phyloP scores from a whole-genome alignment of 257 asterid species.

The Forsythia suspensa region DNA sequence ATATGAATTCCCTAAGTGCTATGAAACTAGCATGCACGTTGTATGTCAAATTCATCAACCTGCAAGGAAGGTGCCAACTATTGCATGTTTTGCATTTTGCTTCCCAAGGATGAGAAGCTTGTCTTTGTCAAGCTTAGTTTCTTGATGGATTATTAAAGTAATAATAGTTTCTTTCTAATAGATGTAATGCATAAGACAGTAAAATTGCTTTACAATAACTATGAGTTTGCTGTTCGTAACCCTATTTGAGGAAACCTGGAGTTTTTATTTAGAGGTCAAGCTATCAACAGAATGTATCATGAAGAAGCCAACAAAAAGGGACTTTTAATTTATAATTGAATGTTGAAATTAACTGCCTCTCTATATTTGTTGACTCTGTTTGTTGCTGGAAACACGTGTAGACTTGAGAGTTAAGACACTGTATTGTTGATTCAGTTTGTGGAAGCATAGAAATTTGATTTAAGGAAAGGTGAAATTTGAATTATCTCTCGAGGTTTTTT shows the following conservation, averaged over 20 bases:
- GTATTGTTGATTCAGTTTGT: slow-evolving; percentile 4
- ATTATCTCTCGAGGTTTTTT: background rate
- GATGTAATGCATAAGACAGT: background rate
- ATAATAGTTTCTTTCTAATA: slow-evolving; percentile 7
- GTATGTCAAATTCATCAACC: slow-evolving; percentile 2
- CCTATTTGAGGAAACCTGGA: background rate
- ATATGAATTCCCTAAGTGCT: slow-evolving; percentile 1
- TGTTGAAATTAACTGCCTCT: slow-evolving; percentile 6
- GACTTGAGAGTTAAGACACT: background rate
- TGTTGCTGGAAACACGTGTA: background rate
- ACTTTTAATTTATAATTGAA: background rate
- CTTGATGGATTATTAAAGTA: background rate
- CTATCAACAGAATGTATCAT: slow-evolving; percentile 12
- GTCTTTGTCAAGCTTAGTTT: background rate
- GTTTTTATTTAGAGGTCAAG: slow-evolving; percentile 2
- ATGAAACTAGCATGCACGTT: background rate
- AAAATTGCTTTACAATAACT: slow-evolving; percentile 9
- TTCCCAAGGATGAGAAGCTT: slow-evolving; percentile 7
- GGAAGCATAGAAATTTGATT: background rate
- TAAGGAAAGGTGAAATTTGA: background rate
- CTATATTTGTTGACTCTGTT: background rate
- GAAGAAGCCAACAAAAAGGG: slow-evolving; percentile 2
- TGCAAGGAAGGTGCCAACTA: slow-evolving; percentile 10
- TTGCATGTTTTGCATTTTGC: slow-evolving; percentile 12
- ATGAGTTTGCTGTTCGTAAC: slow-evolving; percentile 3